Evolutionary conservation across 2,329 filamentous ascomycete species (phyloP).

Genomic region (Rugonectria rugulosa): DNA sequence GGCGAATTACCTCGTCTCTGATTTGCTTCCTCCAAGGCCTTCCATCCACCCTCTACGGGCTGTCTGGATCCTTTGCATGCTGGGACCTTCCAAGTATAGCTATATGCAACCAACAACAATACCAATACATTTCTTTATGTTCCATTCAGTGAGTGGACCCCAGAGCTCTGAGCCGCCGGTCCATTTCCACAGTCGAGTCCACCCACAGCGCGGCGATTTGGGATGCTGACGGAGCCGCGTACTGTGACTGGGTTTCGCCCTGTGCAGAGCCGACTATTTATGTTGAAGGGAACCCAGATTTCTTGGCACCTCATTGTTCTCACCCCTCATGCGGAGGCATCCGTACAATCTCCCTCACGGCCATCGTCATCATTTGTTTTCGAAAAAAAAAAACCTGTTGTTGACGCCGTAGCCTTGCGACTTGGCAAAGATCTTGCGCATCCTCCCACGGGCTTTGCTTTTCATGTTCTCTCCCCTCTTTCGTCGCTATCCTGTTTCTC

Average conservation of each 20-base stretch:
- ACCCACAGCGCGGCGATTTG: constrained; percentile 23
- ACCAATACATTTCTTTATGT: not conserved
- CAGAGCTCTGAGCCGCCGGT: constrained; percentile 7
- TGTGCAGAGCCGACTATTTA: constrained; percentile 3
- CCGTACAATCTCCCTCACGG: too few relatives aligned
- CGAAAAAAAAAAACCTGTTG: too few relatives aligned
- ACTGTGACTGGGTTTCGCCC: constrained; percentile 11
- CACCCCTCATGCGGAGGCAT: too few relatives aligned
- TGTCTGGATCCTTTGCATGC: not conserved
- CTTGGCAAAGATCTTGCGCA: not conserved
- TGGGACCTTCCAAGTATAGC: not conserved
- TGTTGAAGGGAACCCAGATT: not conserved
- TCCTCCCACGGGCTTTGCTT: too few relatives aligned
- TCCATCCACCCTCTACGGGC: too few relatives aligned
- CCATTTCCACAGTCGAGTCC: constrained; percentile 16
- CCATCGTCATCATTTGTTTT: too few relatives aligned
- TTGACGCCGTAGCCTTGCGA: constrained; percentile 8
- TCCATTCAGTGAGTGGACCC: constrained; percentile 19
- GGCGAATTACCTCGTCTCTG: not conserved
- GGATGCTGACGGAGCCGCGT: constrained; percentile 28
- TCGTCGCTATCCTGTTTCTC: too few relatives aligned
- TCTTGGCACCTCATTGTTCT: constrained; percentile 13
- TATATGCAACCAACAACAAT: not conserved
- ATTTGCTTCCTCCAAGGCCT: not conserved
- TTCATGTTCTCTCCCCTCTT: too few relatives aligned